Evolutionary conservation across 148 eudicot genomes (phyloP).

Genomic region (Beta vulgaris): DNA sequence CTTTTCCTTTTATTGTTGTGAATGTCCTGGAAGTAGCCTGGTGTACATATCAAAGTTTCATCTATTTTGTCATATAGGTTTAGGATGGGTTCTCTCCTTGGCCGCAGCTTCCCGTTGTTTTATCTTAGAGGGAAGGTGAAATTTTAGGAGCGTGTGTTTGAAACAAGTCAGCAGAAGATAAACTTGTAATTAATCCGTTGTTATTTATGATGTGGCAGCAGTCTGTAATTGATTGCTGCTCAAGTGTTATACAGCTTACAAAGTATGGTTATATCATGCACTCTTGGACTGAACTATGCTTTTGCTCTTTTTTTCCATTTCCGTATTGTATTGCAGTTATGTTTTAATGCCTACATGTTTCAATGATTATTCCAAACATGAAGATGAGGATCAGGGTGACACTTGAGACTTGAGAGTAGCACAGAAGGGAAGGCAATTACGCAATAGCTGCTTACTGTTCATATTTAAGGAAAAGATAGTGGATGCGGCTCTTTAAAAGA

Average conservation of each 20-base stretch:
- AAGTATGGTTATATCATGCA: background rate
- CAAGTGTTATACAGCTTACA: background rate
- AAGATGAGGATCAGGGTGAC: no score
- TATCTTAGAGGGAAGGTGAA: conserved; percentile 16
- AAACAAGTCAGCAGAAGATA: background rate
- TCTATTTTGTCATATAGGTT: conserved; percentile 5
- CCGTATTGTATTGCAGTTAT: no score
- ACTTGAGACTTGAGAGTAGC: no score
- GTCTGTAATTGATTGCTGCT: background rate
- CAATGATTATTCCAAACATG: no score
- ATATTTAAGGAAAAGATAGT: no score
- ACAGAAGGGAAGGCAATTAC: no score
- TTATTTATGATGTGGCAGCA: background rate
- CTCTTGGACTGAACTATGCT: no score
- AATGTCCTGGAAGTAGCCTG: conserved; percentile 9
- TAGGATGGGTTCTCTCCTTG: background rate
- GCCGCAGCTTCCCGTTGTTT: conserved; percentile 25
- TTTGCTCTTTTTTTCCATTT: no score
- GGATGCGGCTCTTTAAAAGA: no score
- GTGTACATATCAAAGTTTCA: conserved; percentile 17
- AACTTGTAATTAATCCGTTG: conserved; percentile 12
- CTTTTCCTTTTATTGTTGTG: background rate
- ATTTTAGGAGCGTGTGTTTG: conserved; percentile 1
- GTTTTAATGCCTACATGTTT: no score
- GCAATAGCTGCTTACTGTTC: no score